Evolutionary conservation across 1,284 basidiomycete species (phyloP).

Genomic region (Leccinum griseonigrum): DNA sequence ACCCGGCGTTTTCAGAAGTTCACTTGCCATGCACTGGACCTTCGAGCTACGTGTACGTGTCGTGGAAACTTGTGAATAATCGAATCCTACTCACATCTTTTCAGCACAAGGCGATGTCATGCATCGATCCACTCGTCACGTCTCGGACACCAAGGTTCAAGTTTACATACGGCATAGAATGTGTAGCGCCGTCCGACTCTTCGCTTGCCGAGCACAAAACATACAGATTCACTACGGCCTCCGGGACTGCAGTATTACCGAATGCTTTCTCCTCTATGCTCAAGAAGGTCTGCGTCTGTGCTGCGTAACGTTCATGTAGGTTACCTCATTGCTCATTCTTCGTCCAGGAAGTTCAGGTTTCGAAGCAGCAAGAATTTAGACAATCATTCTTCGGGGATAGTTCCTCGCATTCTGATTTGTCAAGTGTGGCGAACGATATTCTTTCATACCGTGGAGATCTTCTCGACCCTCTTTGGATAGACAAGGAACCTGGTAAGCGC

Average conservation of each 20-base stretch:
- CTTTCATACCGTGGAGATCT: slow-evolving; percentile 16
- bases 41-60: slow-evolving; percentile 36
- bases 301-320: too few relatives aligned
- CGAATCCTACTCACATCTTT: background rate
- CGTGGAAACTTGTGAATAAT: background rate
- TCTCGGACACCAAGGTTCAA: slow-evolving; percentile 39
- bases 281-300: slow-evolving; percentile 20
- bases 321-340: background rate
- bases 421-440: background rate
- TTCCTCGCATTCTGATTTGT: background rate
- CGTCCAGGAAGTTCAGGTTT: slow-evolving; percentile 30
- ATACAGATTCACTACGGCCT: background rate
- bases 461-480: slow-evolving; percentile 18
- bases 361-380: slow-evolving; percentile 32
- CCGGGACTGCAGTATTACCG: slow-evolving; percentile 21
- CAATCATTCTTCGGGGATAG: background rate
- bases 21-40: slow-evolving; percentile 34
- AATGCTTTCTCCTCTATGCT: slow-evolving; percentile 30
- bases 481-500: slow-evolving; percentile 17
- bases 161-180: slow-evolving; percentile 39
- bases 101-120: slow-evolving; percentile 52
- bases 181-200: slow-evolving; percentile 25
- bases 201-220: slow-evolving; percentile 33
- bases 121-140: slow-evolving; percentile 48
- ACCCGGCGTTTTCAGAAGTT: slow-evolving; percentile 29